Percentiles rank a stretch among this genome's conserved stretches.
Evolutionary conservation across 306 rosid genomes (phyloP).

Genomic region (Senna siamea): DNA sequence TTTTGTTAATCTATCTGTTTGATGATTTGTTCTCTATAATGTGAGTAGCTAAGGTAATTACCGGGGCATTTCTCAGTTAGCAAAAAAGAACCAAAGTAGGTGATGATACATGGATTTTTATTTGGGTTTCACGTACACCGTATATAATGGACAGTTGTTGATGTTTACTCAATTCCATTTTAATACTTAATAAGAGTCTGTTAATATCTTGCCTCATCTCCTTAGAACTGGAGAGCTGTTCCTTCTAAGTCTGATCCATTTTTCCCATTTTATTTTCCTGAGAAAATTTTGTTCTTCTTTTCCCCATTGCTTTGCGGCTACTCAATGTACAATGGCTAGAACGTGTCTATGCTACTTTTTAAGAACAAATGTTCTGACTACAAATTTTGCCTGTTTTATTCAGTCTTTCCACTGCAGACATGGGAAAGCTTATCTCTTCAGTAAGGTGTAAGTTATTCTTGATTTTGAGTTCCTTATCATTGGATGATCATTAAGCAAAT

Average conservation of each 20-base stretch:
- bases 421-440: constrained; percentile 97
- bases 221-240: constrained; percentile 9
- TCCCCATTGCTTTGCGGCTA: not conserved
- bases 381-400: constrained; percentile 55
- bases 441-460: constrained; percentile 89
- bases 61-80: constrained; percentile 3
- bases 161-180: constrained; percentile 6
- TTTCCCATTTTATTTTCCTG: too few relatives aligned
- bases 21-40: constrained; percentile 30
- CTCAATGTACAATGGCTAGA: not conserved
- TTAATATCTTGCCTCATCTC: not conserved
- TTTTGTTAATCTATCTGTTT: constrained; percentile 11
- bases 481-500: constrained; percentile 14
- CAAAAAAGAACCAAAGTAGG: not conserved
- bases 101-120: not conserved
- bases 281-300: constrained; percentile 1
- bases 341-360: not conserved
- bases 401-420: constrained; percentile 90
- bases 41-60: constrained; percentile 20
- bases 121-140: constrained; percentile 1
- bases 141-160: not conserved
- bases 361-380: constrained; percentile 50
- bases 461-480: constrained; percentile 38
- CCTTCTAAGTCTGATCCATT: not conserved
- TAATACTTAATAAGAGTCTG: constrained; percentile 15